Evolutionary conservation across 306 rosid species (phyloP).

Genomic region (Cotoneaster glaucophyllus): DNA sequence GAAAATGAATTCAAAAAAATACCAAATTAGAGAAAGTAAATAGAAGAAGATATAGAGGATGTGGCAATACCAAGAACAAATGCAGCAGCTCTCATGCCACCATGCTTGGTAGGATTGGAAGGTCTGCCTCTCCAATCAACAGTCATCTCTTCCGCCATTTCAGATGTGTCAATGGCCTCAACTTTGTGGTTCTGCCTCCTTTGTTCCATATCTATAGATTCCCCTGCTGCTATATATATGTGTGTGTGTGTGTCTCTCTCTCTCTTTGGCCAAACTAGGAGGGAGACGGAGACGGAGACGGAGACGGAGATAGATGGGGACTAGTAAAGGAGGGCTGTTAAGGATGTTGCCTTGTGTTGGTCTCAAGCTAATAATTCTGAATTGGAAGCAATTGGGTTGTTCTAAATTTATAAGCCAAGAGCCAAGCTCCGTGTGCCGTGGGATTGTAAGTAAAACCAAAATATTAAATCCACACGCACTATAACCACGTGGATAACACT

Average conservation of each 20-base stretch:
- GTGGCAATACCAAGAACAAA: constrained; percentile 58
- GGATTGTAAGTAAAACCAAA: background rate
- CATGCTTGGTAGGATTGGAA: constrained; percentile 52
- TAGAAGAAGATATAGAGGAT: background rate
- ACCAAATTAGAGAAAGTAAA: background rate
- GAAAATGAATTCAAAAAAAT: background rate
- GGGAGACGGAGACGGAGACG: background rate
- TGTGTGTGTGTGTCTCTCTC: background rate
- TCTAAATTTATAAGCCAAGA: constrained; percentile 1
- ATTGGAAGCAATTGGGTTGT: background rate
- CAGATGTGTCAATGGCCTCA: constrained; percentile 17
- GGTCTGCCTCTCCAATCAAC: constrained; percentile 93
- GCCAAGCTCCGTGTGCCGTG: background rate
- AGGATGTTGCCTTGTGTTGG: background rate
- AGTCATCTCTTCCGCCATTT: constrained; percentile 17
- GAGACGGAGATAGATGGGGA: background rate
- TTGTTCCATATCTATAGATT: constrained; percentile 11
- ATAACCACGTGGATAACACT: constrained; percentile 15
- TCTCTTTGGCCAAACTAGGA: background rate
- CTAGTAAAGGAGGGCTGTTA: background rate
- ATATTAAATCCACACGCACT: constrained; percentile 11
- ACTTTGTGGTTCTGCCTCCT: constrained; percentile 23
- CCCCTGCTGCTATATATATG: background rate
- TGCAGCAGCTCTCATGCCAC: constrained; percentile 62
- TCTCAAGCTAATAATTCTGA: background rate